Base-by-base conservation (phyloP, 306 rosid species). In the Begonia fuchsioides region DNA sequence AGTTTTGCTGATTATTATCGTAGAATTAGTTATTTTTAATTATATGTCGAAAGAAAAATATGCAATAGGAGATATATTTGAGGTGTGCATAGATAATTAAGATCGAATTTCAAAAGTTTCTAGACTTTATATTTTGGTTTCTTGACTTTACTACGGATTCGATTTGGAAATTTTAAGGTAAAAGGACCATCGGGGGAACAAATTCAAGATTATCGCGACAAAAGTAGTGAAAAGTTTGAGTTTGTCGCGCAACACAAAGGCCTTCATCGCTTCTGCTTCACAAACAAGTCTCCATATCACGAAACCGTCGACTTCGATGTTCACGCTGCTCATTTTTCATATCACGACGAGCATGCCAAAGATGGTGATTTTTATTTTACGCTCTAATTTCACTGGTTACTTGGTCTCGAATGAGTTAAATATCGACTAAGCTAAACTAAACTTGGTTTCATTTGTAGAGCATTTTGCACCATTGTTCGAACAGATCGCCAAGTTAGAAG, bases 161-260 rank as follows among this genome's bases (percentile, higher is more conserved):
- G 7, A 26, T 41, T 10, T 41, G 45, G 12, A n/a, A 41, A 60
- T 62, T 64, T 15, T 41, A 64, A 92, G 96, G 64, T 86, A 10
- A 92, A 82, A 63, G 98, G 96, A 13, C 98, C 98, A 47, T 12
- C 54, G 38, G 86, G 81, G 1, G 98, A 92, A 32, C 94, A 79
- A 18, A 13, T 87, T 48, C 75, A 67, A 3, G 93, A 83, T 50
- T 60, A 67, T 47, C 77, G 58, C 13, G 86, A 74, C 67, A 74
- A 51, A 65, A 65, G 64, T 13, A 83, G 71, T 8, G 96, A 88
- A 16, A 88, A 73, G 60, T 64, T 63, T 3, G 94, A 88, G 11
- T 78, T 83, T 53, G 69, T 68, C 38, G 69, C 80, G 61, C 55
- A 16, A 15, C 26, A 54, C 2, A 63, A 53, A 38, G 93, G 96